Base-by-base conservation (phyloP, 805 yeast species). In the Saccharomycopsis fermentans region DNA sequence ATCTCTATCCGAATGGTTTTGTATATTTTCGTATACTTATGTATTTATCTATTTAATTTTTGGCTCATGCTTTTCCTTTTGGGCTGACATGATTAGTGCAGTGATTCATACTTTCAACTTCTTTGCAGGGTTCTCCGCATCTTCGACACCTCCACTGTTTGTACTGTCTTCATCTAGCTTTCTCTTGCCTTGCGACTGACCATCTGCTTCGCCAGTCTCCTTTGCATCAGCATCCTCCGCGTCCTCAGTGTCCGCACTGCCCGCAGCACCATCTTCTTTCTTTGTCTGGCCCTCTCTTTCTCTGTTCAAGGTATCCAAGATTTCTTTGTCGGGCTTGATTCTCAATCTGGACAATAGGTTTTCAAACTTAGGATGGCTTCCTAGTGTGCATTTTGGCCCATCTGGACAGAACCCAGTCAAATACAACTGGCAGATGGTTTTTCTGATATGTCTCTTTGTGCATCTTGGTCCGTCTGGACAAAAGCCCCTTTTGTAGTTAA, bases 381-480 rank as follows among this genome's bases (percentile, higher is more conserved):
- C 78, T 65, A 80, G 87, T 64, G 79, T 79, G 70, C 96, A 89
- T 37, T 80, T 81, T 2, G 83, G 81, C 0, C 98, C 98, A 66
- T 82, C 78, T 1, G 97, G 97, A 72, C 98, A 92, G 68, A 92
- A 92, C 1, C 99, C 99, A 0, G 91, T 82, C 57, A 94, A 68
- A 70, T 81, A 94, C 56, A 84, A 73, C 17, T 86, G 91, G 72
- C 99, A 94, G 58, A 87, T 68, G 6, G 80, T 78, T 65, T 84
- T 84, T 60, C 90, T 76, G 6, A 88, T 79, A 68, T 94, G 99
- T 64, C 96, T 79, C 64, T 83, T 83, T 12, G 81, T 77, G 71
- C 99, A 94, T 26, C 77, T 76, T 9, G 97, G 96, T 0, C 99
- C 99, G 64, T 84, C 87, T 11, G 89, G 87, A 73, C 99, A 94